Conservation (phyloP, 139 green algal species). For the Desmodesmus armatus region DNA sequence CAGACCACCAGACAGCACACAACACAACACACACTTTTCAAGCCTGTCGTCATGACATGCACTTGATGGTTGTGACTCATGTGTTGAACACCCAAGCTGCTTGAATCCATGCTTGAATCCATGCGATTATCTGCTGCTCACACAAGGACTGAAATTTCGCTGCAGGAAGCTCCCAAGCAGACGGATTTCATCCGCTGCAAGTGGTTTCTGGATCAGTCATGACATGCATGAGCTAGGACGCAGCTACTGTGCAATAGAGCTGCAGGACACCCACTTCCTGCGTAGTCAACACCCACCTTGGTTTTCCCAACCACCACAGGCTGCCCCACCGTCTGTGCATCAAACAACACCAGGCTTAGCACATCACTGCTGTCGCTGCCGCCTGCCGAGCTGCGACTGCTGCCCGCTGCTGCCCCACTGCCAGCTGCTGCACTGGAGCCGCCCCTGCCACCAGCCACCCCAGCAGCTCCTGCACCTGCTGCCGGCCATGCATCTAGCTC, state of each 20-base stretch:
- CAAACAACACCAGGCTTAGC: background rate
- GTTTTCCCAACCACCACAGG: constrained; percentile 14
- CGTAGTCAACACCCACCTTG: background rate
- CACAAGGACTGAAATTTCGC: background rate
- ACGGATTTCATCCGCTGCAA: background rate
- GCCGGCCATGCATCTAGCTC: background rate
- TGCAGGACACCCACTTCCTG: background rate
- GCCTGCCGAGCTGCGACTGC: too few relatives aligned
- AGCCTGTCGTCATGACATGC: background rate
- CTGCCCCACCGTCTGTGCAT: constrained; percentile 24
- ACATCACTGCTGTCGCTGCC: too few relatives aligned
- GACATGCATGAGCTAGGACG: too few relatives aligned
- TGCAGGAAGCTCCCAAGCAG: background rate
- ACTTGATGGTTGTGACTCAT: too few relatives aligned
- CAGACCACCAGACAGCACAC: too few relatives aligned
- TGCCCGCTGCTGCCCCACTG: background rate
- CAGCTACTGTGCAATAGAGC: background rate
- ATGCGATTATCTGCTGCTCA: background rate
- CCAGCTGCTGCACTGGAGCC: background rate
- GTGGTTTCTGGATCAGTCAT: background rate
- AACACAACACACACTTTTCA: background rate
- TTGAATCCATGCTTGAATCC: too few relatives aligned
- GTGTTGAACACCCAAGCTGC: background rate
- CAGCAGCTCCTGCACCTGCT: background rate
- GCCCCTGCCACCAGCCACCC: too few relatives aligned